A percentile compares a stretch with the other conserved stretches of the same genome.
Evolutionary conservation across 805 yeast species (phyloP).

Genomic region (Nakazawaea sp.): DNA sequence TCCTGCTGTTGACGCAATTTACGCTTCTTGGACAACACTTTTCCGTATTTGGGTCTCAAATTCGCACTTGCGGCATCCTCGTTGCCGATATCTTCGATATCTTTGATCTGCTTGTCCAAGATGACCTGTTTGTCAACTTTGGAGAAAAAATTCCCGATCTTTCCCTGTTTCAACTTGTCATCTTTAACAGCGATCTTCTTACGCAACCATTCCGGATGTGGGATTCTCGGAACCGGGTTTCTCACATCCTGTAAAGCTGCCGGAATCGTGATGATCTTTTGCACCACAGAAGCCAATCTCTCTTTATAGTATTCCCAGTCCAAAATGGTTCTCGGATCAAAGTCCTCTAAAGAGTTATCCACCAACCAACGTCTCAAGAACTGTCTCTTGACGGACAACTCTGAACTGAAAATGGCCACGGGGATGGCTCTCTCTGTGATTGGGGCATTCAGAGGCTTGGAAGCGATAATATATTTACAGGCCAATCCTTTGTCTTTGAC

Average conservation of each 20-base stretch:
- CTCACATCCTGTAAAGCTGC: constrained; percentile 86
- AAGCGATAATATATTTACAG: constrained; percentile 87
- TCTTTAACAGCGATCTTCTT: constrained; percentile 51
- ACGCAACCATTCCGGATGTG: constrained; percentile 90
- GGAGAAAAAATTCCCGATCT: constrained; percentile 51
- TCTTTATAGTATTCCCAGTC: constrained; percentile 94
- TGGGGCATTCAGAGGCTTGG: constrained; percentile 77
- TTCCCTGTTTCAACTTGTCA: constrained; percentile 68
- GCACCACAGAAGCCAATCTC: constrained; percentile 86
- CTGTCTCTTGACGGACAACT: constrained; percentile 55
- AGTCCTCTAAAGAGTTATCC: constrained; percentile 67
- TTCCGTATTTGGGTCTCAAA: constrained; percentile 31
- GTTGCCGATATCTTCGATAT: constrained; percentile 69
- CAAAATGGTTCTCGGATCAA: constrained; percentile 82
- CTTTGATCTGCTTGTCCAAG: constrained; percentile 38
- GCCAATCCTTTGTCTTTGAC: constrained; percentile 94
- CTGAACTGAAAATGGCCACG: constrained; percentile 90
- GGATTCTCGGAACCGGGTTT: constrained; percentile 93
- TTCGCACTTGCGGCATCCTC: constrained; percentile 18
- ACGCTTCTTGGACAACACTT: constrained; percentile 42
- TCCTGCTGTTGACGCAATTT: constrained; percentile 22
- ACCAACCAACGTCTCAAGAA: constrained; percentile 83
- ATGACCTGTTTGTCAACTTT: constrained; percentile 34
- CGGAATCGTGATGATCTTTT: constrained; percentile 92
- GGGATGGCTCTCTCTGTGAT: constrained; percentile 96